A percentile compares a stretch with the other conserved stretches of the same genome.
Evolutionary conservation across 2,329 filamentous ascomycete species (phyloP).

Genomic region (Penicillium griseofulvum): DNA sequence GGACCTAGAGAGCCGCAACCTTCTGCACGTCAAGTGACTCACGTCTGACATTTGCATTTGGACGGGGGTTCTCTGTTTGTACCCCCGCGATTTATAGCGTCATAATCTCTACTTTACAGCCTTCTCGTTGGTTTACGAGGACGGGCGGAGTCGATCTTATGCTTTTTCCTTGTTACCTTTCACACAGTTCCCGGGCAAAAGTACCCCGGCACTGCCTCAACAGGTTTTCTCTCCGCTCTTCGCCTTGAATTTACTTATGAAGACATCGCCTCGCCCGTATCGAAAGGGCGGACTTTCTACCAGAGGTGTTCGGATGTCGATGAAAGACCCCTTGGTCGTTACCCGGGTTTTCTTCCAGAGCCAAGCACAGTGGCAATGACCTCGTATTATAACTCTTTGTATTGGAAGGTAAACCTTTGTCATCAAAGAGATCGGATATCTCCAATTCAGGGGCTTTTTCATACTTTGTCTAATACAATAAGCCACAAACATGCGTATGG

Average conservation of each 20-base stretch:
- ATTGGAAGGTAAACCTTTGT: no score
- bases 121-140: conserved; percentile 10
- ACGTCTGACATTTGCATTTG: conserved; percentile 8
- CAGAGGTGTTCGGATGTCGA: neutral
- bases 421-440: neutral
- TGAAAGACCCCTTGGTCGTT: neutral
- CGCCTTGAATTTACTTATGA: conserved; percentile 7
- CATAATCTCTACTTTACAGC: conserved; percentile 8
- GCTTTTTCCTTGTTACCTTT: neutral
- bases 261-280: neutral
- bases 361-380: neutral
- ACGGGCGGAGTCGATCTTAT: conserved; percentile 17
- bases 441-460: neutral
- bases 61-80: neutral
- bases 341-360: neutral
- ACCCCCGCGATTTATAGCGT: conserved; percentile 15
- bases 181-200: conserved; percentile 4
- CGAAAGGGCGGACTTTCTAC: neutral
- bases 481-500: neutral
- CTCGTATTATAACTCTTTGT: conserved; percentile 1
- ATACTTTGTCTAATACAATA: neutral
- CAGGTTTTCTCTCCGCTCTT: conserved; percentile 4
- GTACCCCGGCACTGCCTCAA: conserved; percentile 20
- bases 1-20: conserved; percentile 22
- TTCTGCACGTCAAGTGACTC: conserved; percentile 25